A percentile compares a stretch with the other conserved stretches of the same genome.
Conservation (phyloP, 352 stramenopile genomes). For the Phytophthora fragariaefolia region DNA sequence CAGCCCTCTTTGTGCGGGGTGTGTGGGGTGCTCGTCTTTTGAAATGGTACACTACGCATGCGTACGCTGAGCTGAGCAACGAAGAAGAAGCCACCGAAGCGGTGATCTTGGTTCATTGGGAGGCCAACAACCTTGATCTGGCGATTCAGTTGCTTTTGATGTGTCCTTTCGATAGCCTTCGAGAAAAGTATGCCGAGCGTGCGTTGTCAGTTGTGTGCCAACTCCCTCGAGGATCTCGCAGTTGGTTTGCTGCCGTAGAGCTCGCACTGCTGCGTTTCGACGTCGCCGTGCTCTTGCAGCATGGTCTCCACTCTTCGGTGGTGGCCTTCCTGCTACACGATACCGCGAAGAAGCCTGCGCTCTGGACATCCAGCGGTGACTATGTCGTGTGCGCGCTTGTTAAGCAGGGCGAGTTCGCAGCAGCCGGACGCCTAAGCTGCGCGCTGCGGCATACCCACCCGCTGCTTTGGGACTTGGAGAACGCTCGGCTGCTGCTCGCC, state of each 20-base stretch:
- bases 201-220: slow-evolving; percentile 33
- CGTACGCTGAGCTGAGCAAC: slow-evolving; percentile 47
- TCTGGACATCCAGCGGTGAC: slow-evolving; percentile 69
- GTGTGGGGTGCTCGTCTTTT: slow-evolving; percentile 52
- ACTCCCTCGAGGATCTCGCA: slow-evolving; percentile 22
- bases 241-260: slow-evolving; percentile 43
- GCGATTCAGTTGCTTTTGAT: slow-evolving; percentile 61
- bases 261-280: slow-evolving; percentile 73
- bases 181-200: slow-evolving; percentile 42
- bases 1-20: slow-evolving; percentile 52
- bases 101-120: slow-evolving; percentile 47
- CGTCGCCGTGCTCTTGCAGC: slow-evolving; percentile 43
- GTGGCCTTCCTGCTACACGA: slow-evolving; percentile 46
- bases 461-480: slow-evolving; percentile 76
- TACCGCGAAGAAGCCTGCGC: slow-evolving; percentile 2
- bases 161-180: slow-evolving; percentile 61
- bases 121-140: slow-evolving; percentile 38
- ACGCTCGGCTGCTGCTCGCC: slow-evolving; percentile 58
- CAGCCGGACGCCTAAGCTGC: slow-evolving; percentile 57
- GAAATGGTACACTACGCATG: slow-evolving; percentile 59
- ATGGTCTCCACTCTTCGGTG: slow-evolving; percentile 49
- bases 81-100: slow-evolving; percentile 40
- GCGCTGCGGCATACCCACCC: slow-evolving; percentile 62
- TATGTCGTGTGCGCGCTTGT: slow-evolving; percentile 78
- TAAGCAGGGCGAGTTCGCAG: slow-evolving; percentile 47